Percentiles rank a stretch among this genome's conserved stretches.
Conservation (phyloP, 2,329 filamentous ascomycete genomes). For the Metarhizium rileyi region DNA sequence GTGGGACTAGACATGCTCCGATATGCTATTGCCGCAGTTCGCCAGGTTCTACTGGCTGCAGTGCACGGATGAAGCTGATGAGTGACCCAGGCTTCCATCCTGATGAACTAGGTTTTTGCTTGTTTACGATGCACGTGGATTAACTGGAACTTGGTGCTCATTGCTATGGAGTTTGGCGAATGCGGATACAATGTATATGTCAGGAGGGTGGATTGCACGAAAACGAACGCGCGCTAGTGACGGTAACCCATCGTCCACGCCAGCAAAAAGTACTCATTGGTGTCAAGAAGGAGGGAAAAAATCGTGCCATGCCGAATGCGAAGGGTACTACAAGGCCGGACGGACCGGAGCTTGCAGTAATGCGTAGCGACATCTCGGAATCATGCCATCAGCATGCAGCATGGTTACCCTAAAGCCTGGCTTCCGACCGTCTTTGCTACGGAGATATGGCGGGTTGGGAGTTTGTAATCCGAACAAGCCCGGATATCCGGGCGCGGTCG, state of each 20-base stretch:
- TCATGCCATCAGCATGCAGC: too few relatives aligned
- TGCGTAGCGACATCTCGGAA: too few relatives aligned
- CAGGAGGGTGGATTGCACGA: background rate
- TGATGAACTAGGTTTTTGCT: slow-evolving; percentile 26
- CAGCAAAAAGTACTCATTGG: background rate
- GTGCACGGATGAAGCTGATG: slow-evolving; percentile 5
- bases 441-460: background rate
- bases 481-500: background rate
- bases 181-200: background rate
- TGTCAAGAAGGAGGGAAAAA: background rate
- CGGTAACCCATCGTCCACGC: background rate
- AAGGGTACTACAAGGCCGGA: background rate
- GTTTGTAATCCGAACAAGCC: background rate
- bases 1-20: slow-evolving; percentile 15
- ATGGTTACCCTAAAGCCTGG: too few relatives aligned
- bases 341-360: background rate
- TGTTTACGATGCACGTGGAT: background rate
- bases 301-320: background rate
- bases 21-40: slow-evolving; percentile 1
- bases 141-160: background rate
- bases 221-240: background rate
- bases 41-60: background rate
- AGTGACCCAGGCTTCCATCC: slow-evolving; percentile 23
- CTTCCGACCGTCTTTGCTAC: too few relatives aligned
- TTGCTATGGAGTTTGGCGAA: background rate